phyloP scores from a whole-genome alignment of 2,329 filamentous ascomycete genomes.

The Intubia oerlemansii region DNA sequence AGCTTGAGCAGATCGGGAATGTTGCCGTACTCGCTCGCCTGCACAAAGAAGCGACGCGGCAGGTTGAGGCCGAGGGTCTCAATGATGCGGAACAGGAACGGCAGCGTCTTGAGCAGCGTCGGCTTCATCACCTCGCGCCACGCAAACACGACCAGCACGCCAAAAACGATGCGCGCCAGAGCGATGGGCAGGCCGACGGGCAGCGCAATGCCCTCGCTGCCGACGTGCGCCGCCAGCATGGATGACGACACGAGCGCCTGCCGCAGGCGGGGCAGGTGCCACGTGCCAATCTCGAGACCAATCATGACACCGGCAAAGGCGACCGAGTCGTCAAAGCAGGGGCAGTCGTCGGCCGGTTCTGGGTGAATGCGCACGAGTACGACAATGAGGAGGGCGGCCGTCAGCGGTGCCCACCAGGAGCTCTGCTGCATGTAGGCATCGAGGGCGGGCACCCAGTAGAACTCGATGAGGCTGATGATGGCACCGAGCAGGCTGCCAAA shows the following conservation, averaged over 20 bases:
- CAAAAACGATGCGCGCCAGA: conserved; percentile 48
- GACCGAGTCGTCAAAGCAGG: conserved; percentile 91
- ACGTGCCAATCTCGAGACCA: conserved; percentile 61
- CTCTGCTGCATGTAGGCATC: conserved; percentile 50
- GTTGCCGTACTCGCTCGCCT: conserved; percentile 73
- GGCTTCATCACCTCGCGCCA: conserved; percentile 90
- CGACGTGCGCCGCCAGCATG: conserved; percentile 30
- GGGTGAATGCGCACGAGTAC: conserved; percentile 74
- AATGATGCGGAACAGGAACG: conserved; percentile 70
- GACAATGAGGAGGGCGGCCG: conserved; percentile 45
- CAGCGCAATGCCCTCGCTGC: conserved; percentile 27
- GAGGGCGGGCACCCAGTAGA: conserved; percentile 36
- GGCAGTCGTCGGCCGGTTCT: conserved; percentile 89
- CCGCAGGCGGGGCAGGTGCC: conserved; percentile 49
- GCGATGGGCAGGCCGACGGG: conserved; percentile 45
- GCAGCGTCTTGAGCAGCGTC: conserved; percentile 51
- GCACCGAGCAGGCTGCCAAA: conserved; percentile 61
- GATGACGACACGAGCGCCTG: conserved; percentile 19
- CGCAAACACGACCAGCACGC: conserved; percentile 64
- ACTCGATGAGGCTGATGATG: conserved; percentile 35
- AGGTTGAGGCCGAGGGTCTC: conserved; percentile 61
- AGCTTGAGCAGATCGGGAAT: conserved; percentile 54
- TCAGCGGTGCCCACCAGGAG: conserved; percentile 39
- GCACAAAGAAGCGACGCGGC: conserved; percentile 77
- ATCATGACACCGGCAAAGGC: conserved; percentile 82